These are phyloP conservation scores for Colletotrichum godetiae DNA, from an alignment of 2,329 filamentous ascomycete genomes.

Conservation along the genomic window DNA sequence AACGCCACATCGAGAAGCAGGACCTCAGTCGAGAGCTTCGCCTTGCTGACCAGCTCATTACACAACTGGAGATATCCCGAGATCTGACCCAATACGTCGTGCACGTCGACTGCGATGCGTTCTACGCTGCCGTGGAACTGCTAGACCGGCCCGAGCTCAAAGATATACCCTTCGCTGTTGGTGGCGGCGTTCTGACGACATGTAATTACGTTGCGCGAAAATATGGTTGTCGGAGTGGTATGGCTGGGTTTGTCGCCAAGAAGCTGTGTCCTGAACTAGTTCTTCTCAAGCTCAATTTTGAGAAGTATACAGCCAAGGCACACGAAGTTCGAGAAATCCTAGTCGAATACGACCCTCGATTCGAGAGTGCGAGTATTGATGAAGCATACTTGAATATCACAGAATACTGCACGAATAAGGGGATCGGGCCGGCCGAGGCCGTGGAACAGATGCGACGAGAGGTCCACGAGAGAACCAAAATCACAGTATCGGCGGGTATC, in stretches of 20 bases:
- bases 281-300: conserved; percentile 85
- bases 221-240: conserved; percentile 91
- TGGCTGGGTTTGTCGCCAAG: conserved; percentile 95
- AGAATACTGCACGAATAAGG: conserved; percentile 78
- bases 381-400: conserved; percentile 98
- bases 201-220: conserved; percentile 91
- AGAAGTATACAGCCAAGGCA: conserved; percentile 92
- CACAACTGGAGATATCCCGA: conserved; percentile 80
- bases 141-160: conserved; percentile 86
- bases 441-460: conserved; percentile 83
- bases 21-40: conserved; percentile 80
- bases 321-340: conserved; percentile 86
- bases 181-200: conserved; percentile 72
- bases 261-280: conserved; percentile 91
- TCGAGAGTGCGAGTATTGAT: conserved; percentile 94
- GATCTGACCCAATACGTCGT: conserved; percentile 88
- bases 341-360: conserved; percentile 87
- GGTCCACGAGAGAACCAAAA: conserved; percentile 78
- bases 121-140: conserved; percentile 94
- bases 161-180: conserved; percentile 90
- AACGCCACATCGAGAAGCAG: conserved; percentile 78
- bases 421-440: conserved; percentile 76
- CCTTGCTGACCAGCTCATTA: conserved; percentile 83
- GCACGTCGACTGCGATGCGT: conserved; percentile 97
- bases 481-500: conserved; percentile 95